Conservation (phyloP, 805 yeast genomes). For the Wickerhamiella nectarea region DNA sequence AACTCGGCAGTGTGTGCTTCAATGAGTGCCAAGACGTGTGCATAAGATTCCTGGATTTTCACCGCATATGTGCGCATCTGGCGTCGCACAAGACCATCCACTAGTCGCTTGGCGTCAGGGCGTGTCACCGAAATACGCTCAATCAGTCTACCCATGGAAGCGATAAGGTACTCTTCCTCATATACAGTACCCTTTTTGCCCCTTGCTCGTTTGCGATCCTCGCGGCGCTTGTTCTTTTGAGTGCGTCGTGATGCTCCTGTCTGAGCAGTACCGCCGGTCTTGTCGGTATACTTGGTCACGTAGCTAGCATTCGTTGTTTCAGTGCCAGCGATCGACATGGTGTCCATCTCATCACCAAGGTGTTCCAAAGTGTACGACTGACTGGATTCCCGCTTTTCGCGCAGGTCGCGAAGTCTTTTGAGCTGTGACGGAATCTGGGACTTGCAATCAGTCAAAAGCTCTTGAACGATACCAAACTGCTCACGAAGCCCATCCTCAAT, state of each 20-base stretch:
- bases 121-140: slow-evolving; percentile 67
- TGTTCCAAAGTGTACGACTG: slow-evolving; percentile 61
- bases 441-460: slow-evolving; percentile 83
- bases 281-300: slow-evolving; percentile 92
- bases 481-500: slow-evolving; percentile 63
- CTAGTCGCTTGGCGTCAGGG: slow-evolving; percentile 57
- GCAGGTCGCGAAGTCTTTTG: slow-evolving; percentile 66
- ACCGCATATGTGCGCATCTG: slow-evolving; percentile 64
- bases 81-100: slow-evolving; percentile 66
- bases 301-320: slow-evolving; percentile 90
- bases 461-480: slow-evolving; percentile 78
- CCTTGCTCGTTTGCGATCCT: slow-evolving; percentile 88
- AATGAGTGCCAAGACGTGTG: slow-evolving; percentile 42
- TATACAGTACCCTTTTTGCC: slow-evolving; percentile 97
- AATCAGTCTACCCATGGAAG: slow-evolving; percentile 73
- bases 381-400: slow-evolving; percentile 80
- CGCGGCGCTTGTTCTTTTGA: slow-evolving; percentile 82
- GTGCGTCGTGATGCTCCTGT: slow-evolving; percentile 93
- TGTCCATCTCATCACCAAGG: slow-evolving; percentile 54
- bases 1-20: slow-evolving; percentile 58
- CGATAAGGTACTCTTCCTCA: slow-evolving; percentile 88
- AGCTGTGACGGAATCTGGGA: slow-evolving; percentile 76
- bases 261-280: slow-evolving; percentile 88
- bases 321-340: slow-evolving; percentile 87
- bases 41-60: slow-evolving; percentile 57